phyloP scores from a whole-genome alignment of 306 rosid species.

The Hylodesmum podocarpum region DNA sequence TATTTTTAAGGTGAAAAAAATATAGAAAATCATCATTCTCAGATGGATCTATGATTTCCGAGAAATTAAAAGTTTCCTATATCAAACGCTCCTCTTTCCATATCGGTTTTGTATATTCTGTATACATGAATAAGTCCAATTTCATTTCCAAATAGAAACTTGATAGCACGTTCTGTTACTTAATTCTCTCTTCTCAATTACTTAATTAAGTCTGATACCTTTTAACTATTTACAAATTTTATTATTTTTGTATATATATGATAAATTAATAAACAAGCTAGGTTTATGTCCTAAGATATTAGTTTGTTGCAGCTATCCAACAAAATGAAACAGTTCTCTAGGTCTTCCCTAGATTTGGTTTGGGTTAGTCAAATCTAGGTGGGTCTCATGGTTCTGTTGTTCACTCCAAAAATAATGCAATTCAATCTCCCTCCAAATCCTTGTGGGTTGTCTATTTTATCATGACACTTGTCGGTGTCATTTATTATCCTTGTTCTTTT shows the following conservation, averaged over 20 bases:
- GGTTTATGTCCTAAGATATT: background rate
- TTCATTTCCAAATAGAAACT: too few species aligned
- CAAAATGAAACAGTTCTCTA: background rate
- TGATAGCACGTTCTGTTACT: too few species aligned
- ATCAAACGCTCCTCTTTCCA: too few species aligned
- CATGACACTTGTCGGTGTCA: background rate
- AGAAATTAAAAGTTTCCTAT: too few species aligned
- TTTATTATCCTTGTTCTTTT: background rate
- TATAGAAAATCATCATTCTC: too few species aligned
- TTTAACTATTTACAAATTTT: background rate
- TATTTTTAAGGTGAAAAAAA: too few species aligned
- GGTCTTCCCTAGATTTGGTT: background rate
- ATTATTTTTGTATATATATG: background rate
- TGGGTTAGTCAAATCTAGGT: slow-evolving; percentile 5
- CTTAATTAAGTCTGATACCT: background rate
- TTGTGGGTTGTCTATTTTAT: background rate
- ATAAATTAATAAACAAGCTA: background rate
- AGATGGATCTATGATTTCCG: too few species aligned
- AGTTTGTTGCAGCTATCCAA: background rate
- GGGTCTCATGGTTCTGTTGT: background rate
- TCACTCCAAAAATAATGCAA: background rate
- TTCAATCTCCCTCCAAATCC: background rate
- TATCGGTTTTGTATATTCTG: too few species aligned
- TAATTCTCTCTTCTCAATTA: too few species aligned
- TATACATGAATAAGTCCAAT: too few species aligned